Conservation (phyloP, 768 basidiomycete genomes). For the Lentinula lateritia region DNA sequence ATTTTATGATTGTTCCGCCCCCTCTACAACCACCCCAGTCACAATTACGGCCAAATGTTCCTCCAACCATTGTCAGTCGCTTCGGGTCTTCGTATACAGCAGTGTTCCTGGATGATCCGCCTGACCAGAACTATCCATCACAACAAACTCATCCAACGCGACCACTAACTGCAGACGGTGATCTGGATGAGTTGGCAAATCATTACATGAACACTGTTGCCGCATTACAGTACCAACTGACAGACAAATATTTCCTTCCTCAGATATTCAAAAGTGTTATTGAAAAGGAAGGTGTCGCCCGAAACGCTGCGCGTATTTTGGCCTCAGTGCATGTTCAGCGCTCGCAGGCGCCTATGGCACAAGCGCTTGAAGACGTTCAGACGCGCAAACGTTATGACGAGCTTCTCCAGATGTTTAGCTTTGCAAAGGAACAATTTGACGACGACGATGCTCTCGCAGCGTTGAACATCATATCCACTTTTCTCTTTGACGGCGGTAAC, state of each 20-base stretch:
- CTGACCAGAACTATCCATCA: neutral
- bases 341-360: slow-evolving; percentile 14
- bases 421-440: slow-evolving; percentile 19
- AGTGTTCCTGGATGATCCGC: neutral
- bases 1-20: neutral
- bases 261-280: slow-evolving; percentile 48
- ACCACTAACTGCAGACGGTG: neutral
- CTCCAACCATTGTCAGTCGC: neutral
- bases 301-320: slow-evolving; percentile 57
- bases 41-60: neutral
- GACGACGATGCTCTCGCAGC: slow-evolving; percentile 78
- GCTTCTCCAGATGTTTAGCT: slow-evolving; percentile 18
- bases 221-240: slow-evolving; percentile 65
- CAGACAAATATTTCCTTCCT: slow-evolving; percentile 40
- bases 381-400: slow-evolving; percentile 19
- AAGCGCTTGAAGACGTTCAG: slow-evolving; percentile 19
- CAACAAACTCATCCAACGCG: neutral
- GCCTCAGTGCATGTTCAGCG: slow-evolving; percentile 50
- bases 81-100: neutral
- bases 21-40: neutral
- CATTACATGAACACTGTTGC: slow-evolving; percentile 59
- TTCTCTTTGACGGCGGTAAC: slow-evolving; percentile 72
- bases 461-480: slow-evolving; percentile 67
- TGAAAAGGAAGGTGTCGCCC: slow-evolving; percentile 37
- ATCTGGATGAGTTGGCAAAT: neutral